phyloP scores from a whole-genome alignment of 495 filamentous ascomycete species.

The Sordaria brevicollis region DNA sequence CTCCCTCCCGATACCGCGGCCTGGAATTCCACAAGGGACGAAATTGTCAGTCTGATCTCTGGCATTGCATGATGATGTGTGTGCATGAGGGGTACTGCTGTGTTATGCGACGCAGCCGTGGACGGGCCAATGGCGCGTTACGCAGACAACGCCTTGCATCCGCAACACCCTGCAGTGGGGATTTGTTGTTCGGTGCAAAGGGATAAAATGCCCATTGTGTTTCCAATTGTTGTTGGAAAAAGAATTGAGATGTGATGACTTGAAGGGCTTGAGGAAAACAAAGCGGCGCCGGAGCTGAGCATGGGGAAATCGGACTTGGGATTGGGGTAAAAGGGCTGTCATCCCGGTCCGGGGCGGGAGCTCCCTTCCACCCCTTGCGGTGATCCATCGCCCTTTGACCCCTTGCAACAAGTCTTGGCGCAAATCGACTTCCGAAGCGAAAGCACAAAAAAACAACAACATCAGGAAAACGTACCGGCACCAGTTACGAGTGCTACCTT shows the following conservation, averaged over 20 bases:
- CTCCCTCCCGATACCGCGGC: conserved; percentile 64
- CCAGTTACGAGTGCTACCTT: conserved; percentile 42
- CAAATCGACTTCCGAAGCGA: not conserved
- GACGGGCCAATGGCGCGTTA: not conserved
- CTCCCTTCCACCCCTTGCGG: not conserved
- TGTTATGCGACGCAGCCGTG: not conserved
- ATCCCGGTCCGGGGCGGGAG: conserved; percentile 8
- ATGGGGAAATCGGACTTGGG: conserved; percentile 21
- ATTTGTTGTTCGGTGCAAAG: not conserved
- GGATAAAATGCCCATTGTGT: not conserved
- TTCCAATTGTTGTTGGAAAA: not conserved
- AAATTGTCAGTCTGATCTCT: not conserved
- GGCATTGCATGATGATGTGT: not conserved
- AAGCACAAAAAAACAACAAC: not conserved
- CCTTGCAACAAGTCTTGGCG: not conserved
- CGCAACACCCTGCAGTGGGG: not conserved
- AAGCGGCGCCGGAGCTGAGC: not conserved
- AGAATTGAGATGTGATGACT: not conserved
- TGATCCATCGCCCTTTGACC: not conserved
- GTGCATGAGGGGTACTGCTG: not conserved
- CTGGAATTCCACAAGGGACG: conserved; percentile 14
- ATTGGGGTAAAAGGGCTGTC: conserved; percentile 23
- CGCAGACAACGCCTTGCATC: not conserved
- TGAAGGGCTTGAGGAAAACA: not conserved
- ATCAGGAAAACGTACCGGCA: conserved; percentile 25